phyloP scores from a whole-genome alignment of 306 rosid species.

The Macrotyloma uniflorum region DNA sequence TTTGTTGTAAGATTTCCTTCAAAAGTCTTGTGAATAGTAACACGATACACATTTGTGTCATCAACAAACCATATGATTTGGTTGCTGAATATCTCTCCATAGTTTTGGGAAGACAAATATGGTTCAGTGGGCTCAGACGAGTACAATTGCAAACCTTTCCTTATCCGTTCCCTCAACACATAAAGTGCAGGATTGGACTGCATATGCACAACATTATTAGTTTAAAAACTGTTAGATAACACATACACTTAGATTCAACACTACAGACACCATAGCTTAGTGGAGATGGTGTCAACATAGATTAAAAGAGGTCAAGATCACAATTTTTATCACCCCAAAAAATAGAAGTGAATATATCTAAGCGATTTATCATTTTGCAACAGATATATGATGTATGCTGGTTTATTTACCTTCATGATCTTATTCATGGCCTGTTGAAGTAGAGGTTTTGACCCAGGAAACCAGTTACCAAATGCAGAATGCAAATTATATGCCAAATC shows the following conservation, averaged over 20 bases:
- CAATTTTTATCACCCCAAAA: not conserved
- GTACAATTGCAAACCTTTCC: conserved; percentile 97
- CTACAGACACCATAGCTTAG: not conserved
- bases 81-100: conserved; percentile 99
- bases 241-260: not conserved
- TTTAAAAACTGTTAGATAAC: not conserved
- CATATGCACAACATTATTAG: conserved; percentile 44
- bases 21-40: conserved; percentile 96
- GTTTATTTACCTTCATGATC: conserved; percentile 83
- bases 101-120: conserved; percentile 94
- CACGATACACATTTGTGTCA: conserved; percentile 98
- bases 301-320: not conserved
- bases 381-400: not conserved
- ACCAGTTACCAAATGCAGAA: conserved; percentile 99
- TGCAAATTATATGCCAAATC: conserved; percentile 97
- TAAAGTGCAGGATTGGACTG: conserved; percentile 99
- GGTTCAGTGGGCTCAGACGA: conserved; percentile 99
- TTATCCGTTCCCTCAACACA: conserved; percentile 96
- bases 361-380: conserved; percentile 11
- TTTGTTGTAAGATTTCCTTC: conserved; percentile 99
- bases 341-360: not conserved
- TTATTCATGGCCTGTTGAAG: conserved; percentile 99
- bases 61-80: conserved; percentile 99
- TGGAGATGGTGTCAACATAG: not conserved
- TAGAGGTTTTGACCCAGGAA: conserved; percentile 96